Evolutionary conservation across 2,329 filamentous ascomycete species (phyloP).

Genomic region (Chrysoporthe cubensis): DNA sequence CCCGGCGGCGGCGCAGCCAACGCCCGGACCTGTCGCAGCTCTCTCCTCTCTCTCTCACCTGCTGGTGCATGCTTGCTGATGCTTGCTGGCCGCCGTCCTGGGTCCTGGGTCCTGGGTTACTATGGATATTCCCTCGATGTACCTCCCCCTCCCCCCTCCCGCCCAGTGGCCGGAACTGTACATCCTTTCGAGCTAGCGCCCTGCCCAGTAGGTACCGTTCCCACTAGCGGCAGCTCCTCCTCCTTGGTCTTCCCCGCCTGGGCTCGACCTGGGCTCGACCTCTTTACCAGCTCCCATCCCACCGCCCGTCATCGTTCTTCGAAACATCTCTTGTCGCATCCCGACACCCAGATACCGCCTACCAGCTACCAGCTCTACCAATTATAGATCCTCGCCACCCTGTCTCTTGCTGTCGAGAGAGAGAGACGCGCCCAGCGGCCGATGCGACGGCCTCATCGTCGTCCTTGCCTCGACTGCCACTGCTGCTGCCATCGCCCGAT

Average conservation of each 20-base stretch:
- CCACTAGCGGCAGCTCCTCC: conserved; percentile 11
- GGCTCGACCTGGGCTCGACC: conserved; percentile 26
- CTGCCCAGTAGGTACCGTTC: conserved; percentile 4
- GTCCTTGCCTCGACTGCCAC: neutral
- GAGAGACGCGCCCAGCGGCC: conserved; percentile 27
- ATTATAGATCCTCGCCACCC: neutral
- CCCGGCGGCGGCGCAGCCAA: neutral
- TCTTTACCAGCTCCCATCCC: conserved; percentile 32
- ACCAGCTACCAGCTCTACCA: conserved; percentile 44
- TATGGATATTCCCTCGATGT: neutral
- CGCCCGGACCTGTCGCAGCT: too few relatives aligned
- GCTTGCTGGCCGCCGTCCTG: too few relatives aligned
- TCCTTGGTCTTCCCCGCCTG: conserved; percentile 16
- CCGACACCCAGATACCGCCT: conserved; percentile 38
- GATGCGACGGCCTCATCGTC: conserved; percentile 34
- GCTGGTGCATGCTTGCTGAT: too few relatives aligned
- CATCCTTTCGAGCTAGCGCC: conserved; percentile 11
- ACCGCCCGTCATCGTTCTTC: conserved; percentile 39
- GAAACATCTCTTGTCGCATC: conserved; percentile 52
- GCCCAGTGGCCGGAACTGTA: conserved; percentile 7
- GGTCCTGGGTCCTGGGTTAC: too few relatives aligned
- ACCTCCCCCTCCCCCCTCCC: neutral
- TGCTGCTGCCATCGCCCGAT: neutral
- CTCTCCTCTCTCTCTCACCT: too few relatives aligned
- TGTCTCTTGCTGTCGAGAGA: conserved; percentile 26